A percentile compares a stretch with the other conserved stretches of the same genome.
Evolutionary conservation across 2,329 filamentous ascomycete species (phyloP).

Genomic region (Penicillium sp.): DNA sequence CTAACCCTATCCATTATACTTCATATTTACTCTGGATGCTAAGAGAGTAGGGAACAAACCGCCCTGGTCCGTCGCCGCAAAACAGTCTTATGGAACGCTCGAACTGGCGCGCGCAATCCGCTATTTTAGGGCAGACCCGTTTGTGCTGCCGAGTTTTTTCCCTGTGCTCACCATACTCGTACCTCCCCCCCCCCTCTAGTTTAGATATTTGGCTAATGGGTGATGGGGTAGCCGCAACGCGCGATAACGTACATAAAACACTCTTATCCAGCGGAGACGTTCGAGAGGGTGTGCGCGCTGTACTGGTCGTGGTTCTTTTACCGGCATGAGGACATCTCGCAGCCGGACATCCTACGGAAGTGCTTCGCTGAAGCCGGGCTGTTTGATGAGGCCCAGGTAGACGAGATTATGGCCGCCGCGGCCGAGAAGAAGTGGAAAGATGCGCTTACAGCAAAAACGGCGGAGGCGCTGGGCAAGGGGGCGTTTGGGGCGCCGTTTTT

Average conservation of each 20-base stretch:
- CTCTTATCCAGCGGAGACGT: slow-evolving; percentile 48
- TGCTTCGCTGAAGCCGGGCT: slow-evolving; percentile 44
- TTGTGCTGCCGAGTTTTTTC: slow-evolving; percentile 48
- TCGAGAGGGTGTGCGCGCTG: slow-evolving; percentile 52
- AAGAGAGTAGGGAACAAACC: slow-evolving; percentile 63
- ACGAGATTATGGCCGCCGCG: slow-evolving; percentile 51
- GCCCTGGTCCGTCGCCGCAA: slow-evolving; percentile 67
- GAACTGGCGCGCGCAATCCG: slow-evolving; percentile 49
- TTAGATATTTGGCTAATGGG: not conserved
- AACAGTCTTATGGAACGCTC: slow-evolving; percentile 57
- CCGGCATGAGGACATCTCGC: slow-evolving; percentile 56
- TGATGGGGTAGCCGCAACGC: slow-evolving; percentile 53
- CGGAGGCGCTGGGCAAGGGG: slow-evolving; percentile 59
- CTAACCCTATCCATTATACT: too few relatives aligned
- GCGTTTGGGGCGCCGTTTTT: slow-evolving; percentile 78
- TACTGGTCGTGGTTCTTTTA: slow-evolving; percentile 63
- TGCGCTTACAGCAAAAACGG: slow-evolving; percentile 56
- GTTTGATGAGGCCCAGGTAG: slow-evolving; percentile 48
- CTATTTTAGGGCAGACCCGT: slow-evolving; percentile 49
- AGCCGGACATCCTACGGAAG: slow-evolving; percentile 51
- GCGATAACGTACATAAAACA: slow-evolving; percentile 64
- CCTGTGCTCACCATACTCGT: slow-evolving; percentile 53
- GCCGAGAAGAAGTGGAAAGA: slow-evolving; percentile 50
- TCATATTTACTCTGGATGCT: not conserved
- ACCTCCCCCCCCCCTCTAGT: slow-evolving; percentile 22